Base-by-base conservation (phyloP, 805 yeast genomes). In the Candida incommunis region DNA sequence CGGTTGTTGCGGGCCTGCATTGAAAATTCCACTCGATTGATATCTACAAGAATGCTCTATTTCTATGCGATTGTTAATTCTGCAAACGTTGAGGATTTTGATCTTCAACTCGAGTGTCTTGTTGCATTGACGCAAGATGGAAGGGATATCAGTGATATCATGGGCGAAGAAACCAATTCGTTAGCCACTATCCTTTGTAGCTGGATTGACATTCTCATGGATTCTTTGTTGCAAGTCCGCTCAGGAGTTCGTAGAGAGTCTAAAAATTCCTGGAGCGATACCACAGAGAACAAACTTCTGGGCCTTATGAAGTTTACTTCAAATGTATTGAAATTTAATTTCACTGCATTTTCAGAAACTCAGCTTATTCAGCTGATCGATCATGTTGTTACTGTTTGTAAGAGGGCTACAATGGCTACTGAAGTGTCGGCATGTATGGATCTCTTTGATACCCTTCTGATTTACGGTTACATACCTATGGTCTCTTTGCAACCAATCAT, bases 61-160 rank as follows among this genome's bases (percentile, higher is more conserved):
- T 85, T 78, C 58, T 66, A 72, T 45, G 82, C 79, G 42, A 72
- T 83, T 1, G 59, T 74, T 47, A 71, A 79, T 47, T 54, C 67
- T 16, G 51, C 65, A 29, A 50, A 69, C 15, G 76, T 76, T 45
- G 70, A 70, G 2, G 80, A 78, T 49, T 69, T 75, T 49, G 74
- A 69, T 41, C 52, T 70, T 18, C 74, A 76, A 43, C 55, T 80
- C 23, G 50, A 54, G 5, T 75, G 76, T 3, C 53, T 81, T 29
- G 59, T 60, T 29, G 54, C 60, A 1, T 62, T 77, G 42, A 75
- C 84, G 3, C 65, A 68, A 31, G 64, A 71, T 47, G 83, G 83
- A 2, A 46, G 56, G 3, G 62, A 67, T 18, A 29, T 50, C 3
- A 41, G n/a, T 7, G 37, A 31, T 18, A 16, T 31, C 18, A 31